Base-by-base conservation (phyloP, 225 moss, liverwort and hornwort genomes). In the Antitrichia curtipendula region DNA sequence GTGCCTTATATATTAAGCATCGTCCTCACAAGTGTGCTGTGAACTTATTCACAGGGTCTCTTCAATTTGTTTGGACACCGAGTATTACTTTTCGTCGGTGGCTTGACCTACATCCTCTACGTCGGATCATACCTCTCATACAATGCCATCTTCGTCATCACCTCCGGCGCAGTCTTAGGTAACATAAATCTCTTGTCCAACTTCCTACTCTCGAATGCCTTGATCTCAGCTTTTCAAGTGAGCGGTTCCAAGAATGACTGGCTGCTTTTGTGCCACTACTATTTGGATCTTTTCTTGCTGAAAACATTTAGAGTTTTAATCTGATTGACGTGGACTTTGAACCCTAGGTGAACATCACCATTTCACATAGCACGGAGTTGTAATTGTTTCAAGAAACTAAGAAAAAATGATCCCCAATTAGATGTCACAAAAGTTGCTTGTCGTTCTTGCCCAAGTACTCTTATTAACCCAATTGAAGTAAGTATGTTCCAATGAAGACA, bases 81-180 rank as follows among this genome's bases (percentile, higher is more conserved):
- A 71, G 17, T 90, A 12, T 86, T 94, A 65, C 95, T 98, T 75
- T 76, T 94, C 66, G 40, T 92, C 17, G 96, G 97, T 36, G 97
- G 98, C 36, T 75, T 94, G 56, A 92, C 96, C 34, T 98, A 94
- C 87, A 93, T 97, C 63, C 89, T 98, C 7, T 98, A 98, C 91
- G 89, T 97, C 68, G 97, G 97, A 56, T 98, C 97, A 8, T 98
- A 98, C 91, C 95, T 98, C 73, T 97, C 95, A 6, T 92, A 96
- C 89, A 86, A 87, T 64, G 76, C 94, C 57, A 86, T 74, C 40
- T 95, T 97, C 63, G 95, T 96, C 65, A 96, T 97, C 91, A 90
- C 89, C 49, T 90, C 95, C 28, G 97, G 98, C 27, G 96, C 91
- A 36, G 50, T 86, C 40, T 82, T 92, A 80, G 93, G 91, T 94